phyloP scores from a whole-genome alignment of 768 basidiomycete species.

The Suillus variegatus region DNA sequence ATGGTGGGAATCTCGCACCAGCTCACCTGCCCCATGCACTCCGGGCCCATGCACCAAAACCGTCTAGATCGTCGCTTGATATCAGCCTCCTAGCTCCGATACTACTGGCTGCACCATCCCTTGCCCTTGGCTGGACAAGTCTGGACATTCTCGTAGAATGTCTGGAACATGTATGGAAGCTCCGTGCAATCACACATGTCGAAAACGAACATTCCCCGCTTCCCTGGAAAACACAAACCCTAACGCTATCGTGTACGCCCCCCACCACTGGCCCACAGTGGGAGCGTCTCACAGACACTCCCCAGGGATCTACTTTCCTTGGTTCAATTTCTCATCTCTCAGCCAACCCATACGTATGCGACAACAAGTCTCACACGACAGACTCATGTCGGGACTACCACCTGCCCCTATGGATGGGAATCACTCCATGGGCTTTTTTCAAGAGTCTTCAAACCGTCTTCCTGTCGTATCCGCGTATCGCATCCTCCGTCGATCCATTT shows the following conservation, averaged over 20 bases:
- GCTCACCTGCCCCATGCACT: neutral
- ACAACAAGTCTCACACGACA: neutral
- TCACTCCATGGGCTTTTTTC: slow-evolving; percentile 35
- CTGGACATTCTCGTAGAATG: slow-evolving; percentile 38
- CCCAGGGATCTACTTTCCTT: slow-evolving; percentile 35
- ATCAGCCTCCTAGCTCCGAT: slow-evolving; percentile 15
- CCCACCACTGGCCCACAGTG: slow-evolving; percentile 32
- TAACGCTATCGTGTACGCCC: slow-evolving; percentile 37
- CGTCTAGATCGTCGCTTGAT: slow-evolving; percentile 18
- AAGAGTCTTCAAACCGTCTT: slow-evolving; percentile 21
- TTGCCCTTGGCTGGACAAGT: slow-evolving; percentile 35
- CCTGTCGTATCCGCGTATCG: neutral
- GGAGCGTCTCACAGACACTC: slow-evolving; percentile 28
- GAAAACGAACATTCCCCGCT: slow-evolving; percentile 25
- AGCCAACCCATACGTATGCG: neutral
- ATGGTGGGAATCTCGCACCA: slow-evolving; percentile 3
- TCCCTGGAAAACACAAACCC: slow-evolving; percentile 17
- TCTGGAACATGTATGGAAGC: slow-evolving; percentile 19
- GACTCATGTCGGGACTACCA: neutral
- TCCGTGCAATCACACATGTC: neutral
- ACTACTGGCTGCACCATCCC: slow-evolving; percentile 8
- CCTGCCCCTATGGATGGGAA: slow-evolving; percentile 18
- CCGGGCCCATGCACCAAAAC: neutral
- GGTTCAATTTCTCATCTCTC: slow-evolving; percentile 35
- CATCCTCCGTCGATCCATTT: neutral